Evolutionary conservation across 768 basidiomycete species (phyloP), one percentile per base, ranked within the genome.

Genomic region (Mycena vitilis): DNA sequence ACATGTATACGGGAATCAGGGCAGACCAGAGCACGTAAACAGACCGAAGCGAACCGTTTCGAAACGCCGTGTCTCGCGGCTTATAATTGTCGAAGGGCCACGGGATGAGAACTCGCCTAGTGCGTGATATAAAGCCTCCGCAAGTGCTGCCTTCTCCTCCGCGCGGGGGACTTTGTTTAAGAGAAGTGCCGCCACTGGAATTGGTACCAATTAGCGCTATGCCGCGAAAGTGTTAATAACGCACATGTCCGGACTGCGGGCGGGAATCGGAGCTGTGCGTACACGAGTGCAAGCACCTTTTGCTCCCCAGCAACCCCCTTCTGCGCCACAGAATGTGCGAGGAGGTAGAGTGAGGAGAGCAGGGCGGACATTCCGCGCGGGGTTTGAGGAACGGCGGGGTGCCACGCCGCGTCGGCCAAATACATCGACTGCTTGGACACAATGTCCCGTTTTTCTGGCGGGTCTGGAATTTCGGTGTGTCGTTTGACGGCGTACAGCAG

Each of bases 341-440:
- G 68, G 6, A 76, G 56, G 55, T 75, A 75, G 9, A 79, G 71
- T 0, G 76, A 77, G 20, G 78, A 77, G 2, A 79, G 71, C 22
- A 79, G 65, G 1, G 75, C 74, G 1, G 78, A 75, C 58, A 79
- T 77, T 13, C 78, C 78, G 18, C 77, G 75, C 8, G 38, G 36
- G n/a, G 72, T 77, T 59, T 79, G 78, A 30, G 40, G 40, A 20
- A 73, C 66, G 44, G 61, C 60, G 0, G 77, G 74, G 37, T 76
- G 72, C 77, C 77, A 78, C 5, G 74, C 70, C 16, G 63, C 25
- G 11, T 56, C 62, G 0, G 42, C 54, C 13, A 75, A 62, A 48
- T 72, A 76, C 25, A 68, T 70, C 12, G 70, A 65, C 48, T 78
- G 54, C 48, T 73, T 76, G 18, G 73, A 73, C 2, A 70, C 68